Base-by-base conservation (phyloP, 371 early-diverging fungal species). In the Circinella umbellata region DNA sequence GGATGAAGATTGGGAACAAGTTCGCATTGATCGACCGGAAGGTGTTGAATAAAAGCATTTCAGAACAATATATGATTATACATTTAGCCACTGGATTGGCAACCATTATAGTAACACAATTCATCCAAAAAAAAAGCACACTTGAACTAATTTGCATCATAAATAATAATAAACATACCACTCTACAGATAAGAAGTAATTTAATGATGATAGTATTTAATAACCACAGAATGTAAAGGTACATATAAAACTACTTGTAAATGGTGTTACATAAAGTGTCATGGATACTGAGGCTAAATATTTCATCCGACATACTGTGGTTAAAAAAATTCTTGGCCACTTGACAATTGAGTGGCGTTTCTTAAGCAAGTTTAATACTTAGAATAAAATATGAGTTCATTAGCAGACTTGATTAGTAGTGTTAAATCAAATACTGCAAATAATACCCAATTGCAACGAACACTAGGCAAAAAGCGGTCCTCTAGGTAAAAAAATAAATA, bases 1-100 rank as follows among this genome's bases (percentile, higher is more conserved):
- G 39, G 83, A 81, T 20, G 84, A 85, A 49, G 78, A 87, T 61
- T 87, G 85, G 85, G 84, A 87, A 55, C 83, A 75, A 70, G 80
- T 82, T 15, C 72, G 87, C 34, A 81, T 87, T 15, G 63, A 68
- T 61, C 77, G 87, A 60, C 83, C 84, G 36, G 72, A 76, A 15
- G 83, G 81, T 42, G 76, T 76, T 38, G 80, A 77, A 20, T 38
- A 76, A 72, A 34, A 47, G 47, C 9, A 47, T 11, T 9, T 11
- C 47, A 47, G 15, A 3, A 15, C 10, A 54, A 54, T 17, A 54
- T n/a, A 54, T 11, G 47, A 47, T 15, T 47, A 47, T 15, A 15
- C 15, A 11, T 47, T 47, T 47, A 4, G 51, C 51, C 15, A 15
- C 51, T 51, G 51, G 51, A 51, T 51, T 27, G 27, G 27, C 27